Evolutionary conservation across 2,329 filamentous ascomycete species (phyloP).

Genomic region (Nemania serpens): DNA sequence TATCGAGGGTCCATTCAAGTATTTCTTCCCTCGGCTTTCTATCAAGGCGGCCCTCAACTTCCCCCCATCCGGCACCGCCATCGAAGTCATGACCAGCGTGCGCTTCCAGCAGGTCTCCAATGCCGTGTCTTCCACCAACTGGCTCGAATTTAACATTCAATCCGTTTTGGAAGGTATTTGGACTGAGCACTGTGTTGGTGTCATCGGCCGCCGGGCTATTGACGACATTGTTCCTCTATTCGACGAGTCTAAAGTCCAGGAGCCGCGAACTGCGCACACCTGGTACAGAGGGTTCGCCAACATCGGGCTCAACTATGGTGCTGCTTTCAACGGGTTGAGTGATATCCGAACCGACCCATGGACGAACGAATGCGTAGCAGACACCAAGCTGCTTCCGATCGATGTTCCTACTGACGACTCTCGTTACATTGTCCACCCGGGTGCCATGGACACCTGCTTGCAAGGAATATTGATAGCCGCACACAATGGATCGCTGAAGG

Average conservation of each 20-base stretch:
- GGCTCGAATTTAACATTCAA: constrained; percentile 23
- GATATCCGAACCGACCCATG: constrained; percentile 14
- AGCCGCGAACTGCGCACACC: constrained; percentile 20
- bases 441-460: constrained; percentile 16
- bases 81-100: constrained; percentile 26
- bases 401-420: constrained; percentile 17
- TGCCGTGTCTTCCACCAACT: constrained; percentile 22
- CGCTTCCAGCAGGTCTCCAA: constrained; percentile 19
- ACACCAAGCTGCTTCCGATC: constrained; percentile 16
- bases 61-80: constrained; percentile 20
- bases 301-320: constrained; percentile 24
- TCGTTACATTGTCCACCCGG: constrained; percentile 25
- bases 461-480: constrained; percentile 14
- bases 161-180: constrained; percentile 19
- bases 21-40: constrained; percentile 23
- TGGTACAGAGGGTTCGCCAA: constrained; percentile 27
- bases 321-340: constrained; percentile 20
- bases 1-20: constrained; percentile 23
- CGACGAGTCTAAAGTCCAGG: constrained; percentile 14
- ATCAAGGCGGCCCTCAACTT: constrained; percentile 23
- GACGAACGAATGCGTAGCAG: constrained; percentile 13
- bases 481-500: constrained; percentile 16
- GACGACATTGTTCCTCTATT: constrained; percentile 17
- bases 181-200: constrained; percentile 25
- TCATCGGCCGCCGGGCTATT: constrained; percentile 18